Percentiles rank a stretch among this genome's conserved stretches.
Conservation (phyloP, 441 rosid species). For the Croton setiger region DNA sequence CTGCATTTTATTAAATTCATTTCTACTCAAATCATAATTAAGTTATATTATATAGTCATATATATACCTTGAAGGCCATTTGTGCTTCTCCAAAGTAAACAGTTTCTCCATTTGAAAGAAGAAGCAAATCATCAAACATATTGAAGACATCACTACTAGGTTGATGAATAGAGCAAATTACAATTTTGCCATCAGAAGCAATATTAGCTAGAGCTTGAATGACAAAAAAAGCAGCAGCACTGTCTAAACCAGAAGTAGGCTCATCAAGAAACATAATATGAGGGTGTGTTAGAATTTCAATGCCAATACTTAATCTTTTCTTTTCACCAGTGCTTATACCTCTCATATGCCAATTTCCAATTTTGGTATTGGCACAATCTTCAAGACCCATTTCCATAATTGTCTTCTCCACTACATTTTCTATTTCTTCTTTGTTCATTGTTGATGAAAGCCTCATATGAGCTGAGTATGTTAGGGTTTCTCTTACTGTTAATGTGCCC, state of each 20-base stretch:
- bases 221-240: conserved; percentile 87
- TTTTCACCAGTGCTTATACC: conserved; percentile 96
- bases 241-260: conserved; percentile 91
- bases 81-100: conserved; percentile 79
- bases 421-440: conserved; percentile 42
- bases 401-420: conserved; percentile 52
- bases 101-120: conserved; percentile 74
- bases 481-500: conserved; percentile 85
- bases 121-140: conserved; percentile 65
- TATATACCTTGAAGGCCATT: not conserved
- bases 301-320: conserved; percentile 70
- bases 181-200: conserved; percentile 60
- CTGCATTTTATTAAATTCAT: not conserved
- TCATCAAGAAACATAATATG: conserved; percentile 76
- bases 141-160: conserved; percentile 82
- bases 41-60: too few relatives aligned
- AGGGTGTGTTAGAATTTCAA: conserved; percentile 74
- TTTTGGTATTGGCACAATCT: conserved; percentile 60
- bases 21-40: too few relatives aligned
- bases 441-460: conserved; percentile 64
- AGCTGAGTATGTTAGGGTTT: conserved; percentile 77
- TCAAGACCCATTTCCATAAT: conserved; percentile 73
- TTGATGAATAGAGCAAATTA: conserved; percentile 82
- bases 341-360: conserved; percentile 90
- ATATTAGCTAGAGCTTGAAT: conserved; percentile 55